Percentiles rank a stretch among this genome's conserved stretches.
These are phyloP conservation scores for Stemphylium beticola DNA, from an alignment of 2,329 filamentous ascomycete species.

Conservation along the genomic window DNA sequence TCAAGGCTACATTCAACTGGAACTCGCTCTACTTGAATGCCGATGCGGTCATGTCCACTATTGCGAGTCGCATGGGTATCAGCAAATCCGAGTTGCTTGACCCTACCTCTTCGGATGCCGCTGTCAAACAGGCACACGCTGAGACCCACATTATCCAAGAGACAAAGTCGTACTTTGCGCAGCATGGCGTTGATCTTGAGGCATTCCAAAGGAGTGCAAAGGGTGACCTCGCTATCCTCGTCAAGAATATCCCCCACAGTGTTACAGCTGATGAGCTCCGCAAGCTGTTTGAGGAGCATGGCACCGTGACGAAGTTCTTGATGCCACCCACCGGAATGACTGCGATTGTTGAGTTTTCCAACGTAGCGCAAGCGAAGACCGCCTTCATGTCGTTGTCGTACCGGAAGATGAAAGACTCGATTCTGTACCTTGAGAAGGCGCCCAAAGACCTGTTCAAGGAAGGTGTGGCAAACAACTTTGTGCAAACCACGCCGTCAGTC, in stretches of 20 bases:
- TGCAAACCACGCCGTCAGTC: constrained; percentile 41
- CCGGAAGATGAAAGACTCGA: constrained; percentile 86
- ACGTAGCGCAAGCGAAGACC: constrained; percentile 77
- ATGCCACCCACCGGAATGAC: constrained; percentile 95
- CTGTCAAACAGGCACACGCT: constrained; percentile 94
- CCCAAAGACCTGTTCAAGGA: constrained; percentile 77
- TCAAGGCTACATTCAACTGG: constrained; percentile 87
- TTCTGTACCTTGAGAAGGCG: constrained; percentile 92
- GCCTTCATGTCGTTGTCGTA: constrained; percentile 89
- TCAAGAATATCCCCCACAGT: constrained; percentile 93
- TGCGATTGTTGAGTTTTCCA: constrained; percentile 87
- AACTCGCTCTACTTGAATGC: constrained; percentile 98
- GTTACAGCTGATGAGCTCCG: constrained; percentile 80
- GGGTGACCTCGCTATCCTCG: constrained; percentile 84
- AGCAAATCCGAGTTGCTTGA: constrained; percentile 91
- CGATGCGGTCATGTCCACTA: constrained; percentile 89
- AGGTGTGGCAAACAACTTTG: constrained; percentile 37
- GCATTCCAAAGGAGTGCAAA: constrained; percentile 86
- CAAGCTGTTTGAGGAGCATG: constrained; percentile 83
- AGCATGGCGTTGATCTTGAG: constrained; percentile 88
- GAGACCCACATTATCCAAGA: constrained; percentile 97
- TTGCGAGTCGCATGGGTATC: constrained; percentile 84
- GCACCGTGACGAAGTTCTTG: constrained; percentile 78
- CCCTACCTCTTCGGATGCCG: constrained; percentile 92
- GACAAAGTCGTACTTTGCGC: constrained; percentile 87